Evolutionary conservation across 768 basidiomycete genomes (phyloP), one percentile per base, ranked within the genome.

Genomic region (Suillus placidus): DNA sequence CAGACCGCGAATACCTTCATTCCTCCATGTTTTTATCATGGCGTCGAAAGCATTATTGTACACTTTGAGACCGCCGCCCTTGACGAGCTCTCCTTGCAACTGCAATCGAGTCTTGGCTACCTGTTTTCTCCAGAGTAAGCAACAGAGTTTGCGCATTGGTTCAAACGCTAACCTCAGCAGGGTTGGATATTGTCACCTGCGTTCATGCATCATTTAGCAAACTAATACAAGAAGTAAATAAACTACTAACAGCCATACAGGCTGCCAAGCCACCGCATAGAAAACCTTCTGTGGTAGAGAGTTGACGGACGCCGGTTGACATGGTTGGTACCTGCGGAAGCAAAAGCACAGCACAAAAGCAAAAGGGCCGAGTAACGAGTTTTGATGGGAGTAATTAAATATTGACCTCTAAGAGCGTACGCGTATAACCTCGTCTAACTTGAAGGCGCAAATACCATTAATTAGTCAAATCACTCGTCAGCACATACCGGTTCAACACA

Each of bases 91-190:
- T 32, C 97, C 97, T 74, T 99, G 95, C 32, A 99, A 85, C 76
- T 99, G 97, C 60, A 99, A 80, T 63, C 97, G 90, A 49, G 97
- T 99, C 79, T 99, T 99, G 54, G 93, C 92, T 26, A 95, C 94
- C 72, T 77, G 76, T 35, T 40, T 42, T 40, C 55, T 63, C 40
- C 18, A 32, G 10, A 45, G 12, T 52, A 63, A 23, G 47, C 43
- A 60, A 61, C 60, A 57, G 57, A 35, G 26, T 30, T 12, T 30
- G 18, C 20, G 26, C 18, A 4, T 32, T 40, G 18, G 30, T 60
- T 60, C 12, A 62, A 62, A 34, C 1, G 18, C 26, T 7, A 23
- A 78, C 74, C 70, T 91, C 90, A 6, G 88, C 89, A 14, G 90
- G 88, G 69, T 93, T 93, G 6, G 91, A 92, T 63, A 93, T 79